Percentiles rank a stretch among this genome's conserved stretches.
Evolutionary conservation across 257 asterid species (phyloP).

Genomic region (Gentiana straminea): DNA sequence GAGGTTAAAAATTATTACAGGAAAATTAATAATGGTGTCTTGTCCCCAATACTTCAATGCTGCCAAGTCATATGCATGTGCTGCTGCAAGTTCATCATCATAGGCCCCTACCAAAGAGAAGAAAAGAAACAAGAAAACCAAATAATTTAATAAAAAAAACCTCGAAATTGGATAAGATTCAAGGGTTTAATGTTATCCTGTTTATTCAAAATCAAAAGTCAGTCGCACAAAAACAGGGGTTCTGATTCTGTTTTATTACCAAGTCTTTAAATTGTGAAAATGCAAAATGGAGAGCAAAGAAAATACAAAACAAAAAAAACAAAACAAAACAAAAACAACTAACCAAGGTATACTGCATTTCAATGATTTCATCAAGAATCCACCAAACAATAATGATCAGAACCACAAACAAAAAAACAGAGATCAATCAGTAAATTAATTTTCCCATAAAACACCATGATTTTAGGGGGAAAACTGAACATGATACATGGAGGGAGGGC

Average conservation of each 20-base stretch:
- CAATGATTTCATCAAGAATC: conserved; percentile 2
- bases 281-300: no score
- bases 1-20: neutral
- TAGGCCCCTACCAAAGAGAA: conserved; percentile 30
- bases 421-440: neutral
- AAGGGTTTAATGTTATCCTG: no score
- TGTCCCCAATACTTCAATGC: conserved; percentile 47
- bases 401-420: conserved; percentile 1
- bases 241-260: neutral
- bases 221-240: neutral
- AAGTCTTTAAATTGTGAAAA: neutral
- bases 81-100: conserved; percentile 48
- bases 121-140: neutral
- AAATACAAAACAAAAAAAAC: no score
- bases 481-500: neutral
- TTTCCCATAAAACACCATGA: no score
- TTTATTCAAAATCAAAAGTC: no score
- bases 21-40: conserved; percentile 38
- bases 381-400: neutral
- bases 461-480: conserved; percentile 2
- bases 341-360: conserved; percentile 36
- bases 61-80: conserved; percentile 44
- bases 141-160: no score
- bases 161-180: conserved; percentile 6
- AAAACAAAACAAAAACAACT: conserved; percentile 3